Percentiles rank a stretch among this genome's conserved stretches.
Evolutionary conservation across 768 basidiomycete species (phyloP).

Genomic region (Rickenella mellea): DNA sequence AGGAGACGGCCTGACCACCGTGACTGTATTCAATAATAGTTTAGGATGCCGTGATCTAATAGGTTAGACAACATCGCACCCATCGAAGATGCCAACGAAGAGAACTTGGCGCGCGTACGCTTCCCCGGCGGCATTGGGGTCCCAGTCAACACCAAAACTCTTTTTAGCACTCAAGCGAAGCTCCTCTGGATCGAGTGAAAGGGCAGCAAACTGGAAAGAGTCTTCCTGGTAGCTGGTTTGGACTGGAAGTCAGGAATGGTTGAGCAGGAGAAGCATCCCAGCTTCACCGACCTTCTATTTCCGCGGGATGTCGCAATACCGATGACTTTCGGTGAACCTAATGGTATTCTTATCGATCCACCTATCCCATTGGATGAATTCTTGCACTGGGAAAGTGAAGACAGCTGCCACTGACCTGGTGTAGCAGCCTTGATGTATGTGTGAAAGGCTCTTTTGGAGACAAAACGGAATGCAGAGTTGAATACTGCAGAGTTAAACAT

Average conservation of each 20-base stretch:
- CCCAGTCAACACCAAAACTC: slow-evolving; percentile 60
- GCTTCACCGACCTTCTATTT: slow-evolving; percentile 47
- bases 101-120: slow-evolving; percentile 65
- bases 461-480: too few species aligned
- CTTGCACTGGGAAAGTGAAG: slow-evolving; percentile 1
- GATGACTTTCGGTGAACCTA: slow-evolving; percentile 69
- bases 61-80: slow-evolving; percentile 34
- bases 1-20: slow-evolving; percentile 84
- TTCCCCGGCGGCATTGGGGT: slow-evolving; percentile 43
- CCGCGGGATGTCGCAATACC: slow-evolving; percentile 71
- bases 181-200: slow-evolving; percentile 71
- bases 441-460: background rate
- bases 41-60: slow-evolving; percentile 4
- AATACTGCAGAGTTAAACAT: too few species aligned
- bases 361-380: slow-evolving; percentile 23
- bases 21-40: too few species aligned
- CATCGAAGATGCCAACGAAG: slow-evolving; percentile 88
- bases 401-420: slow-evolving; percentile 4
- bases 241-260: slow-evolving; percentile 6
- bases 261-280: slow-evolving; percentile 6
- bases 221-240: slow-evolving; percentile 78
- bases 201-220: slow-evolving; percentile 64
- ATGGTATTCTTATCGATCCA: slow-evolving; percentile 57
- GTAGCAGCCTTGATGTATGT: background rate
- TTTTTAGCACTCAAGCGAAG: slow-evolving; percentile 56